Conservation (phyloP, 2,329 filamentous ascomycete species). For the Pyrenochaeta sp. region DNA sequence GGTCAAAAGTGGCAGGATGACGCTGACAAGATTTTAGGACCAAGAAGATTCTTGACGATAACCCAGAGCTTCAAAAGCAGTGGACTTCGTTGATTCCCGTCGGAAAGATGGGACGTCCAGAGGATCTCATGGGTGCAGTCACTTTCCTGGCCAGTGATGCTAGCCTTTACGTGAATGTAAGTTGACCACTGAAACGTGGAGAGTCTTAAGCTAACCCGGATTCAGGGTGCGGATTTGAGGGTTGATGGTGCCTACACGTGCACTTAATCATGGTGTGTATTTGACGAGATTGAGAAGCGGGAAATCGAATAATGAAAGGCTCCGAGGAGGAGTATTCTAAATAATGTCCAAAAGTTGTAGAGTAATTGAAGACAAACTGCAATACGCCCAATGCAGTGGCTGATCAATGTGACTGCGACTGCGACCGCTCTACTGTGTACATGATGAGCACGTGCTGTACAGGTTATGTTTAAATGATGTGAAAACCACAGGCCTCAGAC, state of each 20-base stretch:
- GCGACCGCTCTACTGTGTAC: too few species aligned
- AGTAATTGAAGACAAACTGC: too few species aligned
- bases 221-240: conserved; percentile 72
- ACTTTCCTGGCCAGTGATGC: conserved; percentile 86
- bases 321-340: background rate
- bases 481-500: too few species aligned
- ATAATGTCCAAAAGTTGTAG: too few species aligned
- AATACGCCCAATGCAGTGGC: too few species aligned
- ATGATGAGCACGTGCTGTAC: background rate
- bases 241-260: conserved; percentile 92
- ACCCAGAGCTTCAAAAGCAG: conserved; percentile 85
- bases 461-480: background rate
- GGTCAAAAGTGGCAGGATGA: background rate
- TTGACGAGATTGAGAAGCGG: background rate
- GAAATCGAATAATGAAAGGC: background rate
- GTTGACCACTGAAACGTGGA: background rate
- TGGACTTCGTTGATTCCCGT: conserved; percentile 93
- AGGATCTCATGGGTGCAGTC: conserved; percentile 93
- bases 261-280: conserved; percentile 55
- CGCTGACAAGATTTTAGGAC: conserved; percentile 64
- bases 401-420: too few species aligned
- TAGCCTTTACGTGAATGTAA: conserved; percentile 49
- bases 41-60: conserved; percentile 92
- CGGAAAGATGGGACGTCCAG: conserved; percentile 90
- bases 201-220: conserved; percentile 32